phyloP scores from a whole-genome alignment of 2,329 filamentous ascomycete genomes.

The Cercospora zeina region DNA sequence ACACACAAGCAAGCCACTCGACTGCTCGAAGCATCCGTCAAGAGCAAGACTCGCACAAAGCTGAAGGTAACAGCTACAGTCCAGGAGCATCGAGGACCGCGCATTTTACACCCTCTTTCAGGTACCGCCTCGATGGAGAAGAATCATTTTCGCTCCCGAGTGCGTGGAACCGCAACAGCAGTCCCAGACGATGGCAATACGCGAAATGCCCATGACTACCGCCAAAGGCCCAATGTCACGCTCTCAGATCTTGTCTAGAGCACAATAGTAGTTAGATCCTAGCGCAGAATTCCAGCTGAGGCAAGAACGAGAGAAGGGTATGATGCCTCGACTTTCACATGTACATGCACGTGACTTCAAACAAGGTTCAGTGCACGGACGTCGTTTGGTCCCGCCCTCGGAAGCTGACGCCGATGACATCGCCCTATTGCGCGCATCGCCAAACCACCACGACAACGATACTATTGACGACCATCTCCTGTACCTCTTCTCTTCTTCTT shows the following conservation, averaged over 20 bases:
- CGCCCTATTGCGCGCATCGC: not conserved
- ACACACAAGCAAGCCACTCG: not conserved
- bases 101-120: not conserved
- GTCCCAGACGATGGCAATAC: no score
- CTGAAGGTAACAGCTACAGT: not conserved
- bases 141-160: no score
- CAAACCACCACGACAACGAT: not conserved
- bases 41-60: not conserved
- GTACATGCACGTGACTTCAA: not conserved
- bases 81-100: not conserved
- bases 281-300: not conserved
- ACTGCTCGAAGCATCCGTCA: not conserved
- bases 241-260: not conserved
- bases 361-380: not conserved
- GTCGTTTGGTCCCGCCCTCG: not conserved
- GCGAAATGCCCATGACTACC: no score
- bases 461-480: conserved; percentile 10
- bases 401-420: conserved; percentile 9
- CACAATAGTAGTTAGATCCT: not conserved
- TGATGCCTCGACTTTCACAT: not conserved
- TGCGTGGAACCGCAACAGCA: no score
- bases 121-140: not conserved
- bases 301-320: not conserved
- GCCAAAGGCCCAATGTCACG: not conserved
- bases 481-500: not conserved